Conservation (phyloP, 352 stramenopile genomes). For the Phytophthora aleatoria region DNA sequence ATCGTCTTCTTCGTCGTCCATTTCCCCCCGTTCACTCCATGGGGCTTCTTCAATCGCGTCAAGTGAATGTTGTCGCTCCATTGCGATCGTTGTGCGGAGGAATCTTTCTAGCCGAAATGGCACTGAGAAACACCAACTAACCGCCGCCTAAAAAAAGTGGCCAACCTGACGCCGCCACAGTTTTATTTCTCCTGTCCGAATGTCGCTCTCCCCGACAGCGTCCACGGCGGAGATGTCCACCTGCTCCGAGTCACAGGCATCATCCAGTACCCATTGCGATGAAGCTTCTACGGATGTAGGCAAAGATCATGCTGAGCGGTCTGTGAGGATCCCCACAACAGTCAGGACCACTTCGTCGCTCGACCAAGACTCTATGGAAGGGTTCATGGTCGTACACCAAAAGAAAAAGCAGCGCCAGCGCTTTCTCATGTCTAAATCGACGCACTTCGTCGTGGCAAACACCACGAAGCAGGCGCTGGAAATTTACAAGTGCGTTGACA, state of each 20-base stretch:
- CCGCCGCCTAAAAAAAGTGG: slow-evolving; percentile 15
- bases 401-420: slow-evolving; percentile 68
- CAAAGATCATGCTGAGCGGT: neutral
- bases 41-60: neutral
- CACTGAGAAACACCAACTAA: neutral
- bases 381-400: slow-evolving; percentile 64
- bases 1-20: slow-evolving; percentile 4
- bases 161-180: neutral
- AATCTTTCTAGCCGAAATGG: neutral
- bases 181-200: slow-evolving; percentile 5
- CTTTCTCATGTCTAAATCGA: slow-evolving; percentile 48
- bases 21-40: slow-evolving; percentile 1
- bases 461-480: slow-evolving; percentile 58
- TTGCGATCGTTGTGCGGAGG: slow-evolving; percentile 9
- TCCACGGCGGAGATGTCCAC: slow-evolving; percentile 13
- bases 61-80: slow-evolving; percentile 7
- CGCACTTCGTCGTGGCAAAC: slow-evolving; percentile 59
- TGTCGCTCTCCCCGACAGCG: slow-evolving; percentile 7
- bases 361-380: slow-evolving; percentile 50
- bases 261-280: neutral
- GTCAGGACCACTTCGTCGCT: slow-evolving; percentile 36
- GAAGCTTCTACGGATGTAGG: slow-evolving; percentile 3
- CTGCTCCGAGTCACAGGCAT: slow-evolving; percentile 10
- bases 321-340: slow-evolving; percentile 18
- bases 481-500: slow-evolving; percentile 50